Percentiles rank a stretch among this genome's conserved stretches.
phyloP scores from a whole-genome alignment of 2,329 filamentous ascomycete genomes.

The Paraconiothyrium brasiliense region DNA sequence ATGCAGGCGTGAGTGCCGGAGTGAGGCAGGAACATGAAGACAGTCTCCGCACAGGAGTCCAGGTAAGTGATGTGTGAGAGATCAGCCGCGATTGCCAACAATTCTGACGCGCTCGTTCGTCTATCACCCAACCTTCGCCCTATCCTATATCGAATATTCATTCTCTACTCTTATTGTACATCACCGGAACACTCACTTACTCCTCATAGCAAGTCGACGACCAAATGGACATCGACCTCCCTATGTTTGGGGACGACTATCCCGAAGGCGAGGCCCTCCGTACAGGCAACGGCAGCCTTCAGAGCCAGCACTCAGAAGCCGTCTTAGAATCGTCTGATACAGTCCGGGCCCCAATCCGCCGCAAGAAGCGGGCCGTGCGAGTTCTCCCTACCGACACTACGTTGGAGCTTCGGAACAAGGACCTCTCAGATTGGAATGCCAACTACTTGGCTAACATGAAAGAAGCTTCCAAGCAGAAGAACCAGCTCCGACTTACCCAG shows the following conservation, averaged over 20 bases:
- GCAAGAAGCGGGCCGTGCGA: constrained; percentile 49
- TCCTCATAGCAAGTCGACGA: constrained; percentile 33
- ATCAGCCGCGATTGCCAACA: constrained; percentile 11
- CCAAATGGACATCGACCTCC: constrained; percentile 43
- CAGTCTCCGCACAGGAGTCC: constrained; percentile 39
- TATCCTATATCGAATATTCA: constrained; percentile 1
- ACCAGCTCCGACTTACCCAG: constrained; percentile 50
- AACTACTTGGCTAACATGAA: constrained; percentile 71
- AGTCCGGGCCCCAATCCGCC: constrained; percentile 54
- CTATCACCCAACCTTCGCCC: constrained; percentile 8
- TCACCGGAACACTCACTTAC: constrained; percentile 27
- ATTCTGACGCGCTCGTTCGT: constrained; percentile 18
- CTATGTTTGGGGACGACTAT: constrained; percentile 45
- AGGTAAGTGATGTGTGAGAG: constrained; percentile 46
- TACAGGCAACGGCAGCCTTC: constrained; percentile 22
- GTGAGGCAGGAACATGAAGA: constrained; percentile 57
- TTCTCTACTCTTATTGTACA: constrained; percentile 3
- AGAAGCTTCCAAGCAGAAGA: constrained; percentile 56
- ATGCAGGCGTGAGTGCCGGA: constrained; percentile 50
- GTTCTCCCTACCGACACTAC: constrained; percentile 58
- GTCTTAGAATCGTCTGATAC: constrained; percentile 47
- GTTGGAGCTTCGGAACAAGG: constrained; percentile 64
- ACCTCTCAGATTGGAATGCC: constrained; percentile 65
- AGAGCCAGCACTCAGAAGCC: constrained; percentile 30
- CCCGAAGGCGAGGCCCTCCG: constrained; percentile 42